A percentile compares a stretch with the other conserved stretches of the same genome.
Conservation (phyloP, 202 grass and related monocot genomes). For the Bolboschoenoplectus hybrid region DNA sequence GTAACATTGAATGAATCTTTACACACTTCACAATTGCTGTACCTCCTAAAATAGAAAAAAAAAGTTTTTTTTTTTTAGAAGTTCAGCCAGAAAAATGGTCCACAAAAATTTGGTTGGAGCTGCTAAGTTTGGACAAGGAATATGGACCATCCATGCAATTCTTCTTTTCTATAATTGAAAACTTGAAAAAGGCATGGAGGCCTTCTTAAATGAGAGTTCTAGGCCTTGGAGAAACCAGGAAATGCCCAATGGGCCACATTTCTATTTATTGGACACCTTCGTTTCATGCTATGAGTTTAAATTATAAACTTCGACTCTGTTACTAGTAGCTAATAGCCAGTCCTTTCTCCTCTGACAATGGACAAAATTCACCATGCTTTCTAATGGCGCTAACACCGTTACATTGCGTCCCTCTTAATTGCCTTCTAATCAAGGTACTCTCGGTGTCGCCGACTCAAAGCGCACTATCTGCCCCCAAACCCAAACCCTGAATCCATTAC, state of each 20-base stretch:
- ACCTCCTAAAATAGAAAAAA: too few species aligned
- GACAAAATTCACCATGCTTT: background rate
- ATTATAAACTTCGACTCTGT: background rate
- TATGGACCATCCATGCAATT: too few species aligned
- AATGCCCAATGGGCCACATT: background rate
- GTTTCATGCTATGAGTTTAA: background rate
- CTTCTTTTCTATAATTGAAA: too few species aligned
- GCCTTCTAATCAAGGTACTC: slow-evolving; percentile 45
- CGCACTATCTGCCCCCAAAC: slow-evolving; percentile 49
- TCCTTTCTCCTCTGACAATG: background rate
- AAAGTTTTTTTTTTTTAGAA: too few species aligned
- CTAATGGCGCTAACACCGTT: background rate
- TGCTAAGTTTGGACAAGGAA: too few species aligned
- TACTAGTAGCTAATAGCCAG: background rate
- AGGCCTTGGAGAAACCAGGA: background rate
- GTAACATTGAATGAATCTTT: too few species aligned
- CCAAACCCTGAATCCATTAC: slow-evolving; percentile 46
- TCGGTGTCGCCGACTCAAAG: slow-evolving; percentile 50
- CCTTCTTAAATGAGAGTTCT: background rate
- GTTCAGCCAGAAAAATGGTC: too few species aligned
- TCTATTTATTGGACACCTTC: too few species aligned
- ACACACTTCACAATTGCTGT: too few species aligned
- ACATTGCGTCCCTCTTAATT: slow-evolving; percentile 43
- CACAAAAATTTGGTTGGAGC: too few species aligned
- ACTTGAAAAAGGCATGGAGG: background rate